Conservation (phyloP, 2,329 filamentous ascomycete species). For the Dichotomopilus funicola region DNA sequence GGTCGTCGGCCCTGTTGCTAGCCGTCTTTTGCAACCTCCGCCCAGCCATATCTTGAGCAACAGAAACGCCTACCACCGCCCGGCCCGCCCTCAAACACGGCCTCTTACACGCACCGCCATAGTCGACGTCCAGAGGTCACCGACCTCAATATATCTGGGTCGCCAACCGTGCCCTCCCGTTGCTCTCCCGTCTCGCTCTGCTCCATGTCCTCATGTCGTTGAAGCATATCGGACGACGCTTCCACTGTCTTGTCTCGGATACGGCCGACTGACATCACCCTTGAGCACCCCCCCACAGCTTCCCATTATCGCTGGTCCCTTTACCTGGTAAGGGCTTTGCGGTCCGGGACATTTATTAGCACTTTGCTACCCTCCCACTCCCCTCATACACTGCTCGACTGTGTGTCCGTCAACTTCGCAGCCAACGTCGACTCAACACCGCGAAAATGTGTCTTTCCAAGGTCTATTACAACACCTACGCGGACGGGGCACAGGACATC, state of each 20-base stretch:
- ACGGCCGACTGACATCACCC: conserved; percentile 30
- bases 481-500: conserved; percentile 27
- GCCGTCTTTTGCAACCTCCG: conserved; percentile 8
- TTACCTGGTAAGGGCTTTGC: conserved; percentile 4
- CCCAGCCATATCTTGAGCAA: neutral
- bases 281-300: conserved; percentile 8
- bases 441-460: conserved; percentile 30
- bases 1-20: conserved; percentile 11
- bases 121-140: neutral
- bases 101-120: conserved; percentile 11
- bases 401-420: neutral
- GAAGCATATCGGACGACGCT: conserved; percentile 20
- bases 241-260: conserved; percentile 28
- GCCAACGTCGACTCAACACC: conserved; percentile 6
- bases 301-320: conserved; percentile 13
- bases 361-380: neutral
- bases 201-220: conserved; percentile 30
- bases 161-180: conserved; percentile 2
- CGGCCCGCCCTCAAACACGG: conserved; percentile 18
- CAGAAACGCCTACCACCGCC: conserved; percentile 16
- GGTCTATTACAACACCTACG: conserved; percentile 30
- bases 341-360: neutral
- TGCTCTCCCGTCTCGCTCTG: conserved; percentile 4
- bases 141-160: conserved; percentile 16
- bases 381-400: neutral